These are phyloP conservation scores for Pezicula rhizophila DNA, from an alignment of 2,329 filamentous ascomycete species.

Conservation along the genomic window DNA sequence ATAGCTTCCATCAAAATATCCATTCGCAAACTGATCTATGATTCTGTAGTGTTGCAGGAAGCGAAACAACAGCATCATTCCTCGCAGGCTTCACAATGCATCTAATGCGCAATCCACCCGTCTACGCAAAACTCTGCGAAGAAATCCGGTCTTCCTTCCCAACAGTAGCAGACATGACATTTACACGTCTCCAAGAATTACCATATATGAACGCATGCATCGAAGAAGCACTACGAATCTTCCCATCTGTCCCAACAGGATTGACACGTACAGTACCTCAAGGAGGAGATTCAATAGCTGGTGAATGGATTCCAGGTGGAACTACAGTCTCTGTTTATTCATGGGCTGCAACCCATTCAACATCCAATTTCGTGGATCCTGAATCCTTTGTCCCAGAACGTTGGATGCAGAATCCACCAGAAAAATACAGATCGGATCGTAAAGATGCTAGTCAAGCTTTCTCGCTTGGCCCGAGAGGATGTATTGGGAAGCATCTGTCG, in stretches of 20 bases:
- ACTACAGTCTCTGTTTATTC: not conserved
- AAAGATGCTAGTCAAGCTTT: slow-evolving; percentile 4
- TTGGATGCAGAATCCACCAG: slow-evolving; percentile 24
- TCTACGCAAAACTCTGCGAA: slow-evolving; percentile 29
- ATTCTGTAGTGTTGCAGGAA: slow-evolving; percentile 13
- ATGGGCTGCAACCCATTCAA: not conserved
- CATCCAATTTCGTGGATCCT: slow-evolving; percentile 18
- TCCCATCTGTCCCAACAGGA: slow-evolving; percentile 33
- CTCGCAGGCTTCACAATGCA: slow-evolving; percentile 14
- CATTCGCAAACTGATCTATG: no score
- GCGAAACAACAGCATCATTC: slow-evolving; percentile 27
- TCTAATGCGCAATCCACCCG: slow-evolving; percentile 24
- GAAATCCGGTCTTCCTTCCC: slow-evolving; percentile 36
- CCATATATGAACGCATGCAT: slow-evolving; percentile 43
- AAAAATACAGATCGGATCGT: not conserved
- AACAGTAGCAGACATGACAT: slow-evolving; percentile 12
- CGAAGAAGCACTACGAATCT: slow-evolving; percentile 40
- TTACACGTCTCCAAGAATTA: slow-evolving; percentile 16
- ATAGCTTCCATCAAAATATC: no score
- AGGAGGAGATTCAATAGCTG: slow-evolving; percentile 5
- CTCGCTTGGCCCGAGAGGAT: slow-evolving; percentile 4
- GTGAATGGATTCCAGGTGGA: slow-evolving; percentile 21
- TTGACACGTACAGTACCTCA: slow-evolving; percentile 11
- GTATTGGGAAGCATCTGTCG: slow-evolving; percentile 8
- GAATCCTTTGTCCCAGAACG: slow-evolving; percentile 32